Percentiles rank a stretch among this genome's conserved stretches.
Evolutionary conservation across 139 green algal genomes (phyloP).

Genomic region (Marvania coccoides): DNA sequence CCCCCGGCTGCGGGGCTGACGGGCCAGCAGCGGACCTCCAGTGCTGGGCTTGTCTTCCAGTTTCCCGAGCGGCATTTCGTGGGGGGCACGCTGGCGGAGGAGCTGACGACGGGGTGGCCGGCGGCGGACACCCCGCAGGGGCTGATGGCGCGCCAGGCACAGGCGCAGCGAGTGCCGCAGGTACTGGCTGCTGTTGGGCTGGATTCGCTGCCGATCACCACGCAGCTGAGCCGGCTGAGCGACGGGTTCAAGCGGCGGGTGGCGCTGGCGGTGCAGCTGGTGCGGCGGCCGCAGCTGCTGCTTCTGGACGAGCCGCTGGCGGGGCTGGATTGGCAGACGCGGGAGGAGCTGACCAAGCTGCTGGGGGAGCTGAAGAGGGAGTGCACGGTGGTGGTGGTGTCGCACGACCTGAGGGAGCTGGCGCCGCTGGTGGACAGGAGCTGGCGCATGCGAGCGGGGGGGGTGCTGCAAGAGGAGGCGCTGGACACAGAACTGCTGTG

Average conservation of each 20-base stretch:
- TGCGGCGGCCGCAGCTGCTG: constrained; percentile 54
- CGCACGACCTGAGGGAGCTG: constrained; percentile 78
- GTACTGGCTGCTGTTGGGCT: constrained; percentile 69
- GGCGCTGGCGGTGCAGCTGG: constrained; percentile 83
- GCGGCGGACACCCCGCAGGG: background rate
- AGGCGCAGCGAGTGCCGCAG: constrained; percentile 11
- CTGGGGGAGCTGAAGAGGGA: constrained; percentile 53
- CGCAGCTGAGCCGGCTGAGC: constrained; percentile 52
- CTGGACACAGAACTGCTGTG: no score
- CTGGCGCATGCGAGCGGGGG: constrained; percentile 57
- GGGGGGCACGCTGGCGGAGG: constrained; percentile 33
- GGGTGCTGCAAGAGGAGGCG: no score
- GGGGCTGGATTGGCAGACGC: constrained; percentile 71
- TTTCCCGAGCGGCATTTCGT: constrained; percentile 95
- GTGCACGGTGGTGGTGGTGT: constrained; percentile 82
- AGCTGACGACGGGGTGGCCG: constrained; percentile 63
- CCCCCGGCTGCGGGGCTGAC: background rate
- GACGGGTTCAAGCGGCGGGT: constrained; percentile 86
- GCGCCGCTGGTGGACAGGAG: constrained; percentile 60
- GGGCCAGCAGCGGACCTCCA: constrained; percentile 12
- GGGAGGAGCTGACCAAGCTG: constrained; percentile 29
- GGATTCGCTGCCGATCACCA: constrained; percentile 47
- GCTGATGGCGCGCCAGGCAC: constrained; percentile 5
- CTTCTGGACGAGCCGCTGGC: constrained; percentile 91
- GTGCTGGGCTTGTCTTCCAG: constrained; percentile 88